Evolutionary conservation across 345 rosid genomes (phyloP).

Genomic region (Boechera stricta): DNA sequence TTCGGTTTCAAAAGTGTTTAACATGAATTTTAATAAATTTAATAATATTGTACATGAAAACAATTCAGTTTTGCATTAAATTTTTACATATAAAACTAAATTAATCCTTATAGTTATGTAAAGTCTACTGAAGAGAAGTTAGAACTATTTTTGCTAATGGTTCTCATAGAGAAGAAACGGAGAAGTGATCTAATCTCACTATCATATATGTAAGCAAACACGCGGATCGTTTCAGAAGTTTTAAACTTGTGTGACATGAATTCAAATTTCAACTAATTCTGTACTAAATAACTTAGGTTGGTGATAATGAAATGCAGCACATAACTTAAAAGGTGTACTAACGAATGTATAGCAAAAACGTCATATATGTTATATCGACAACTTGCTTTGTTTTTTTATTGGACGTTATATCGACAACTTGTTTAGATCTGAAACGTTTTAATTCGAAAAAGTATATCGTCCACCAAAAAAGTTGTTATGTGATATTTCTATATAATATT

Average conservation of each 20-base stretch:
- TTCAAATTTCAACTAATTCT: background rate
- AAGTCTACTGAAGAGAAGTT: no score
- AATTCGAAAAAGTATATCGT: background rate
- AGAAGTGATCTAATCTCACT: background rate
- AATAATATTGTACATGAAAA: background rate
- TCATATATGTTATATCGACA: slow-evolving; percentile 3
- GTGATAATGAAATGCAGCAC: slow-evolving; percentile 13
- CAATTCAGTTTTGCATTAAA: background rate
- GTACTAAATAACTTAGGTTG: background rate
- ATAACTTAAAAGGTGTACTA: background rate
- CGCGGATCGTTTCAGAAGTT: background rate
- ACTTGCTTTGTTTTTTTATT: background rate
- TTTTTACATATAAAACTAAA: background rate
- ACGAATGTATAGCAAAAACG: background rate
- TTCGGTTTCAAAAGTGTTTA: background rate
- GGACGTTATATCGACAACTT: slow-evolving; percentile 14
- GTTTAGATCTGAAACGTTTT: background rate
- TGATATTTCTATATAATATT: slow-evolving; percentile 4
- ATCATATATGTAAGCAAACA: background rate
- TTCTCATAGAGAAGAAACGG: background rate
- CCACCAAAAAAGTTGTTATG: slow-evolving; percentile 22
- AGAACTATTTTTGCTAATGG: background rate
- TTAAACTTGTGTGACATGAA: background rate
- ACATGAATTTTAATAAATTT: background rate
- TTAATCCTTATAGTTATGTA: no score